Percentiles rank a stretch among this genome's conserved stretches.
Conservation (phyloP, 2,329 filamentous ascomycete genomes). For the Aspergillus amoenus region DNA sequence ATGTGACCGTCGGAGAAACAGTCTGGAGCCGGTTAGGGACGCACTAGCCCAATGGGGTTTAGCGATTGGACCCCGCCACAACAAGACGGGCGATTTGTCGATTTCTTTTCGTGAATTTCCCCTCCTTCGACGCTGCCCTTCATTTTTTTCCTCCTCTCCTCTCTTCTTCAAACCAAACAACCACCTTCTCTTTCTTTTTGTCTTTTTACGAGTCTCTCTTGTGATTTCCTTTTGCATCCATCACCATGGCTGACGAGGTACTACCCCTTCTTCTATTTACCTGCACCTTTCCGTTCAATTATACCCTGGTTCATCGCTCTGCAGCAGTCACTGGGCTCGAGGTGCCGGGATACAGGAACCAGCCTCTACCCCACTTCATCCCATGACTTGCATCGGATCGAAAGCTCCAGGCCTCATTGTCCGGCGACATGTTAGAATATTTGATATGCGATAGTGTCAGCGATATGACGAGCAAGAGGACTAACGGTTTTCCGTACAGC, state of each 20-base stretch:
- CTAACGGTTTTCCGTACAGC: slow-evolving; percentile 44
- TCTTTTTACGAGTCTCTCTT: slow-evolving; percentile 19
- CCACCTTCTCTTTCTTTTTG: slow-evolving; percentile 21
- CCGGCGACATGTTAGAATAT: not conserved
- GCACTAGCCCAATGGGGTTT: slow-evolving; percentile 28
- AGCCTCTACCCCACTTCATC: slow-evolving; percentile 11
- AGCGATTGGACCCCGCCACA: slow-evolving; percentile 34
- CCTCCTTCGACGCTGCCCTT: slow-evolving; percentile 23
- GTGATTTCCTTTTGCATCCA: slow-evolving; percentile 30
- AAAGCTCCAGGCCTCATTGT: slow-evolving; percentile 2
- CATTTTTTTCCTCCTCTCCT: slow-evolving; percentile 21
- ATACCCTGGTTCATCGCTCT: slow-evolving; percentile 10
- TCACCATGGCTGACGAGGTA: slow-evolving; percentile 69
- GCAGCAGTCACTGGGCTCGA: slow-evolving; percentile 23
- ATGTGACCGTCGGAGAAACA: not conserved
- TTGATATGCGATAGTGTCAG: not conserved
- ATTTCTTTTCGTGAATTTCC: slow-evolving; percentile 25
- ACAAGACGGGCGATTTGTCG: slow-evolving; percentile 29
- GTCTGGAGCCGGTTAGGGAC: not conserved
- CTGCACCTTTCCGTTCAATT: slow-evolving; percentile 7
- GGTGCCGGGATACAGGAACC: slow-evolving; percentile 28
- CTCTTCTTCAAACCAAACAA: slow-evolving; percentile 13
- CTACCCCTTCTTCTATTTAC: slow-evolving; percentile 32
- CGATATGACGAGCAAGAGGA: not conserved
- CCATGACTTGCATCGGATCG: slow-evolving; percentile 15